These are phyloP conservation scores for Chaetomiaceae sp. DNA, from an alignment of 2,329 filamentous ascomycete species.

Conservation along the genomic window DNA sequence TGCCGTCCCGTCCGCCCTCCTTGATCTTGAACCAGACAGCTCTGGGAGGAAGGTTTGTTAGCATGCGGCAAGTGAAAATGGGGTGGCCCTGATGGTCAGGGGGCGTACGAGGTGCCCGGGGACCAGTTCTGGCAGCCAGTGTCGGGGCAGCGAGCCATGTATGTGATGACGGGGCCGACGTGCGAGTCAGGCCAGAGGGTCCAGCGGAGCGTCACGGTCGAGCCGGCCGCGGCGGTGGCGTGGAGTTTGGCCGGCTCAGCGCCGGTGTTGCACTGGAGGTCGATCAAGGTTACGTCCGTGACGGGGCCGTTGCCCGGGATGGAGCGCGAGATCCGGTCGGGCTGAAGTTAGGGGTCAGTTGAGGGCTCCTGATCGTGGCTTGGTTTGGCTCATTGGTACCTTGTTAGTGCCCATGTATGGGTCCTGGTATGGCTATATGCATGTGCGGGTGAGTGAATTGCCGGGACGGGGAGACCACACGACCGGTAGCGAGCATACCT, in stretches of 20 bases:
- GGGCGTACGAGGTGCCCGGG: slow-evolving; percentile 39
- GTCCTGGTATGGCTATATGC: slow-evolving; percentile 35
- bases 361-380: no score
- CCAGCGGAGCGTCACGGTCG: slow-evolving; percentile 51
- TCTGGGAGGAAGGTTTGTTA: slow-evolving; percentile 21
- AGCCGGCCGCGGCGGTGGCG: slow-evolving; percentile 50
- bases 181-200: slow-evolving; percentile 49
- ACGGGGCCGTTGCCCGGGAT: slow-evolving; percentile 57
- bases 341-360: slow-evolving; percentile 21
- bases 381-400: background rate
- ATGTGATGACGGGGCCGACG: slow-evolving; percentile 52
- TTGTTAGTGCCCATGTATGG: slow-evolving; percentile 35
- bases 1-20: slow-evolving; percentile 46
- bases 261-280: slow-evolving; percentile 51
- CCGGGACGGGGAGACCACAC: background rate
- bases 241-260: slow-evolving; percentile 50
- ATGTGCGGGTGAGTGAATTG: slow-evolving; percentile 29
- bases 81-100: no score
- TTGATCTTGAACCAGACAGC: slow-evolving; percentile 56
- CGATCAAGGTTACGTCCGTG: slow-evolving; percentile 46
- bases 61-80: background rate
- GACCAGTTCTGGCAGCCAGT: slow-evolving; percentile 46
- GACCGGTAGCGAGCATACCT: slow-evolving; percentile 23
- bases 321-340: slow-evolving; percentile 51
- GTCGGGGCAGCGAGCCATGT: slow-evolving; percentile 56